Evolutionary conservation across 768 basidiomycete species (phyloP).

Genomic region (Asterophora parasitica): DNA sequence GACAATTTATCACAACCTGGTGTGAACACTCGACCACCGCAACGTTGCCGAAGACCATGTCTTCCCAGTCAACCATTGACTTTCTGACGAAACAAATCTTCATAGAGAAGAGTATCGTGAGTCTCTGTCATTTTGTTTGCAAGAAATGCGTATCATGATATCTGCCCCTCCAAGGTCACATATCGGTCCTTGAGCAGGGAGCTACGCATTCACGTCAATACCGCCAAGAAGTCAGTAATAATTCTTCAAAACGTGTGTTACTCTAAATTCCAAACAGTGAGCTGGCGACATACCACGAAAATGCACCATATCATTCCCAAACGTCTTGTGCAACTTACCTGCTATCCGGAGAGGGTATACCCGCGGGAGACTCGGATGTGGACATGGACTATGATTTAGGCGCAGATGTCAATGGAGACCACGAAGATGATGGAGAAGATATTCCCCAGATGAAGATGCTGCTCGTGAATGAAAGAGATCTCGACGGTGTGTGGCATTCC

Average conservation of each 20-base stretch:
- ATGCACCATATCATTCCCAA: slow-evolving; percentile 36
- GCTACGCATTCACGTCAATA: slow-evolving; percentile 68
- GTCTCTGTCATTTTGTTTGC: slow-evolving; percentile 6
- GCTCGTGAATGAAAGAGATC: slow-evolving; percentile 57
- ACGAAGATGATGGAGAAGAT: slow-evolving; percentile 36
- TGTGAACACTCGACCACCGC: not conserved
- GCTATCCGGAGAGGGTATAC: slow-evolving; percentile 50
- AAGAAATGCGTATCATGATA: not conserved
- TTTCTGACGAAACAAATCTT: slow-evolving; percentile 48
- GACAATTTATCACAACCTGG: not conserved
- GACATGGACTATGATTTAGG: slow-evolving; percentile 36
- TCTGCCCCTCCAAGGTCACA: slow-evolving; percentile 53
- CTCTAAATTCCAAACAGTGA: slow-evolving; percentile 38
- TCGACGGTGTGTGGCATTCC: slow-evolving; percentile 49
- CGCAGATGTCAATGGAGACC: slow-evolving; percentile 24
- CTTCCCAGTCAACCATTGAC: slow-evolving; percentile 37
- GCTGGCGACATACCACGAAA: slow-evolving; percentile 52
- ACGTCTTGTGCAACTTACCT: slow-evolving; percentile 65
- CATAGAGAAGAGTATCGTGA: slow-evolving; percentile 46
- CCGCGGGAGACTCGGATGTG: slow-evolving; percentile 20
- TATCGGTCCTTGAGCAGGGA: slow-evolving; percentile 73
- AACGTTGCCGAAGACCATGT: slow-evolving; percentile 28
- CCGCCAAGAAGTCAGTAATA: slow-evolving; percentile 66
- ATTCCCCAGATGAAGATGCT: slow-evolving; percentile 46
- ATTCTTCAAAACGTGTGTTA: not conserved